These are phyloP conservation scores for Castanea sativa DNA, from an alignment of 306 rosid genomes.

Conservation along the genomic window DNA sequence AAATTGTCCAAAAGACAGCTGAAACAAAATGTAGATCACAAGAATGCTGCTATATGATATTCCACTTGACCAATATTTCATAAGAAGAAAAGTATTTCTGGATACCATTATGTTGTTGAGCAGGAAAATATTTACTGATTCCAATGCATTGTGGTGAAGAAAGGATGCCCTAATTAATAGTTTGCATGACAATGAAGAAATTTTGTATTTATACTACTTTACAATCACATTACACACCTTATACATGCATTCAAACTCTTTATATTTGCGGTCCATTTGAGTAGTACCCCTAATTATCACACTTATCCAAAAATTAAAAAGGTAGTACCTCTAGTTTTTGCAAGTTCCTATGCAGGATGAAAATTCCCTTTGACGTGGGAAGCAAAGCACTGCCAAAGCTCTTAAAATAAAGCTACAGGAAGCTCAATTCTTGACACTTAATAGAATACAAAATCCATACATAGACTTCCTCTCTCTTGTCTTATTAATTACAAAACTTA, in stretches of 20 bases:
- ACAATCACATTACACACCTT: not conserved
- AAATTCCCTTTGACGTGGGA: too few relatives aligned
- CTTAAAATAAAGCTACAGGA: not conserved
- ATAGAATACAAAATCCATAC: not conserved
- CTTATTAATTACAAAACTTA: not conserved
- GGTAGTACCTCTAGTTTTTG: too few relatives aligned
- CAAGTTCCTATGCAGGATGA: too few relatives aligned
- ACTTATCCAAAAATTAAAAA: too few relatives aligned
- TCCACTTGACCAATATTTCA: not conserved
- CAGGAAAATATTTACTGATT: not conserved
- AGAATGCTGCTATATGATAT: not conserved
- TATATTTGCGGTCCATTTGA: not conserved
- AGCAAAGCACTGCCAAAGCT: not conserved
- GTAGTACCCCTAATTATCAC: too few relatives aligned
- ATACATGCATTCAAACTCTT: not conserved
- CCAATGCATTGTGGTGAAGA: not conserved
- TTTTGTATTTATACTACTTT: not conserved
- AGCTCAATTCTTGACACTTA: not conserved
- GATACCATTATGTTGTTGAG: slow-evolving; percentile 2
- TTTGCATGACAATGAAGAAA: not conserved
- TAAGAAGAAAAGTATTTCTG: not conserved
- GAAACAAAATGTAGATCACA: not conserved
- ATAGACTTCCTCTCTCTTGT: not conserved
- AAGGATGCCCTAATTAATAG: not conserved
- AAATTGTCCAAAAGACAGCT: not conserved